phyloP scores from a whole-genome alignment of 2,329 filamentous ascomycete species.

The Didymellaceae sp. region DNA sequence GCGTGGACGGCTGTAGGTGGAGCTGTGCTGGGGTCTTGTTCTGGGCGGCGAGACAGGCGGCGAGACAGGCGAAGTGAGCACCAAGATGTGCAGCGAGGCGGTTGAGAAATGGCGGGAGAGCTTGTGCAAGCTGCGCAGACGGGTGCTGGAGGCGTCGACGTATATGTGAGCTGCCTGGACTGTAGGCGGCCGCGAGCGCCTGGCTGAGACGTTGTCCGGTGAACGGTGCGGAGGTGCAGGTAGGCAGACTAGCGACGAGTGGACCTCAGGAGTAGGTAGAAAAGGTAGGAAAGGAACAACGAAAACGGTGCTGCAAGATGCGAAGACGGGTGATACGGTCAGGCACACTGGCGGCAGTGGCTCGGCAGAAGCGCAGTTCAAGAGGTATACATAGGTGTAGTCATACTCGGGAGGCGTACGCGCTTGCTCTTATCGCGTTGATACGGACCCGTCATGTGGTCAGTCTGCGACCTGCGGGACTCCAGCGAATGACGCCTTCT shows the following conservation, averaged over 20 bases:
- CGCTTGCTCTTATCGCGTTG: conserved; percentile 19
- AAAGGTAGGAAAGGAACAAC: conserved; percentile 4
- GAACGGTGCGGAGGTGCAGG: conserved; percentile 15
- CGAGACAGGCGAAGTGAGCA: conserved; percentile 14
- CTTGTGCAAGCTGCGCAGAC: conserved; percentile 1
- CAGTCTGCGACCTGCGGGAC: conserved; percentile 14
- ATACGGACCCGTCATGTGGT: conserved; percentile 29
- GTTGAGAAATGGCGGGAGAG: neutral
- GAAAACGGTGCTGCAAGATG: conserved; percentile 11
- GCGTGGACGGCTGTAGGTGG: conserved; percentile 10
- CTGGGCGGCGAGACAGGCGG: conserved; percentile 8
- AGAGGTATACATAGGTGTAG: conserved; percentile 21
- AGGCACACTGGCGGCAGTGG: too few species aligned
- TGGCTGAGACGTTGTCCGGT: conserved; percentile 13
- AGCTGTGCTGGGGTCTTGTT: conserved; percentile 14
- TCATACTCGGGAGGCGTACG: conserved; percentile 13
- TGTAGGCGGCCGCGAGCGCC: conserved; percentile 13
- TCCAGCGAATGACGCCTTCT: conserved; percentile 32
- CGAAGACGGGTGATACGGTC: neutral
- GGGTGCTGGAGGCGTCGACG: neutral
- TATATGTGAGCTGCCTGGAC: conserved; percentile 13
- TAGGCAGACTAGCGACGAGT: conserved; percentile 10
- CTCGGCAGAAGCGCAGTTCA: too few species aligned
- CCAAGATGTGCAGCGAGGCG: conserved; percentile 15
- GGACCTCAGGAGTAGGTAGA: neutral